phyloP scores from a whole-genome alignment of 2,329 filamentous ascomycete species.

The Aspergillus floridensis region DNA sequence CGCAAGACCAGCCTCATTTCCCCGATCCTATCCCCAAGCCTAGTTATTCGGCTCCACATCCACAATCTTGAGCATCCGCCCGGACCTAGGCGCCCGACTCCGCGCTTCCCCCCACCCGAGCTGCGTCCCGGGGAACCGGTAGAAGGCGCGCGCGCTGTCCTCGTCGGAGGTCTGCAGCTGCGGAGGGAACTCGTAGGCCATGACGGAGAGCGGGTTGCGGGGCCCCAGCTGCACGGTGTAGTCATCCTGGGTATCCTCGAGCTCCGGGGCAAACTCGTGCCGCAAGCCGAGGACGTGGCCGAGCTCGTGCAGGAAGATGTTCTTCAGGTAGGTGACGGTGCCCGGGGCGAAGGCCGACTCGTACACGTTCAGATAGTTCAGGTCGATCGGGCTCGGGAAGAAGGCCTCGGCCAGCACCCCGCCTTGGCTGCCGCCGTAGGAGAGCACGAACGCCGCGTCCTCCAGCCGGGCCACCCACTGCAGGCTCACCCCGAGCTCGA shows the following conservation, averaged over 20 bases:
- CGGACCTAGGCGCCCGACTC: background rate
- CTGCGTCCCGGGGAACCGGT: background rate
- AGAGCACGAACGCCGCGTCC: conserved; percentile 7
- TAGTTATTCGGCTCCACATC: too few species aligned
- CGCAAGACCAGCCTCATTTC: too few species aligned
- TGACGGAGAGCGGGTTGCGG: conserved; percentile 6
- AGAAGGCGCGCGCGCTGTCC: conserved; percentile 6
- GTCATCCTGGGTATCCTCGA: background rate
- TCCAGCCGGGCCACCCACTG: conserved; percentile 2
- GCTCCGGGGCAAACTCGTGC: conserved; percentile 12
- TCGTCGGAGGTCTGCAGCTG: conserved; percentile 1
- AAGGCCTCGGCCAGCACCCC: conserved; percentile 7
- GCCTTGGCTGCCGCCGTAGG: background rate
- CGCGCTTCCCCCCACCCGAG: conserved; percentile 2
- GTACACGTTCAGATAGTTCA: conserved; percentile 13
- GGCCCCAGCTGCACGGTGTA: conserved; percentile 9
- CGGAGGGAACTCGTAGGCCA: conserved; percentile 9
- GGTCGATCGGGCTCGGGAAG: conserved; percentile 3
- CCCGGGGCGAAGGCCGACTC: conserved; percentile 5
- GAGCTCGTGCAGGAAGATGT: conserved; percentile 13
- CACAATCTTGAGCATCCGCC: too few species aligned
- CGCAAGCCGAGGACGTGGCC: conserved; percentile 10
- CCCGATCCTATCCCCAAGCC: too few species aligned
- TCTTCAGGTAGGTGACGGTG: conserved; percentile 6
- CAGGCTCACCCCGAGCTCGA: conserved; percentile 3